A percentile compares a stretch with the other conserved stretches of the same genome.
These are phyloP conservation scores for Rutstroemia sp. DNA, from an alignment of 2,329 filamentous ascomycete genomes.

Conservation along the genomic window DNA sequence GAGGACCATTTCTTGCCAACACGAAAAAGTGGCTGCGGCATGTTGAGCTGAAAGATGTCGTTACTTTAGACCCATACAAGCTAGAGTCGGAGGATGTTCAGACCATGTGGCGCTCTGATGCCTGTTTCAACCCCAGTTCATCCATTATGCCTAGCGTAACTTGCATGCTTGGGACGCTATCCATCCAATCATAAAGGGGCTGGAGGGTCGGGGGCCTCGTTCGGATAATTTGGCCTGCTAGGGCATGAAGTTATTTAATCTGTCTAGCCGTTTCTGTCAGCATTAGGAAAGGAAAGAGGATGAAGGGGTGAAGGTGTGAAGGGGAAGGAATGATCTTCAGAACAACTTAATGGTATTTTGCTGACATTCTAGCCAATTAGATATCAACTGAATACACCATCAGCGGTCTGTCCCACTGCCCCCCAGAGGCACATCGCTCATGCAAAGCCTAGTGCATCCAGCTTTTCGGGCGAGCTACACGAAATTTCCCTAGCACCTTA, in stretches of 20 bases:
- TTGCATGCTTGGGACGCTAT: neutral
- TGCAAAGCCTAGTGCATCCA: conserved; percentile 5
- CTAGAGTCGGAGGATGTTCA: neutral
- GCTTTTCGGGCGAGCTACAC: conserved; percentile 4
- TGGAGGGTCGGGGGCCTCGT: neutral
- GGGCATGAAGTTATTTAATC: neutral
- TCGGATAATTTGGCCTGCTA: neutral
- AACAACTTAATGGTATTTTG: neutral
- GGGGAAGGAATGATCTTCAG: neutral
- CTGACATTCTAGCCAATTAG: neutral
- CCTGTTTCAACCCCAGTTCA: neutral
- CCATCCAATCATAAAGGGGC: neutral
- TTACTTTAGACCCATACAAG: neutral
- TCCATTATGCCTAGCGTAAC: neutral
- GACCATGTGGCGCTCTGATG: neutral
- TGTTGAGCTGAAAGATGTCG: conserved; percentile 5
- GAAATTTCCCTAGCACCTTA: neutral
- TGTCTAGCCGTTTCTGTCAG: neutral
- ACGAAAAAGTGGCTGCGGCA: neutral
- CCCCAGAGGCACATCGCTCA: neutral
- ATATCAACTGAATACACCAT: neutral
- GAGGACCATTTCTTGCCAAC: neutral
- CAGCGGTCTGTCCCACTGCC: neutral
- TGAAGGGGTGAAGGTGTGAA: neutral
- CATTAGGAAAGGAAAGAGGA: neutral